Evolutionary conservation across 768 basidiomycete genomes (phyloP), one percentile per base, ranked within the genome.

Genomic region (Termitomyces sp.): DNA sequence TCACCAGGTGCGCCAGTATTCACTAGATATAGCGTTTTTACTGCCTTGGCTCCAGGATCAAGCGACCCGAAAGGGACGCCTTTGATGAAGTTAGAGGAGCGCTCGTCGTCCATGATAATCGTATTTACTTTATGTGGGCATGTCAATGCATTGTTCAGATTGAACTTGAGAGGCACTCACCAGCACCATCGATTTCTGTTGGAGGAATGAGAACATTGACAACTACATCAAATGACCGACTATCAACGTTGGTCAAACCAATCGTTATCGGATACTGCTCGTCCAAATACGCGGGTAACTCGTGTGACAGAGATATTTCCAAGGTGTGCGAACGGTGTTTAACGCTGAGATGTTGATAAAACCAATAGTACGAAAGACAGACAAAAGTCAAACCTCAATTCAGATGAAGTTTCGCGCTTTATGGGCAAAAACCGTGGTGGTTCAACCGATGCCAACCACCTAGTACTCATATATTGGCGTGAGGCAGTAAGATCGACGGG

Each of bases 161-260:
- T 19, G n/a, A 14, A 16, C 7, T 41, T 25, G 21, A 30, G n/a
- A 50, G 19, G 61, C 3, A 66, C 84, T 17, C 52, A 90, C 91
- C 77, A 21, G 87, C 80, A 57, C 83, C 80, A 59, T 91, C 91
- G 49, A 84, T 76, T 61, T 90, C 89, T 2, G 82, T 79, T 1
- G 94, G 94, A 53, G 92, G 91, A 34, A 98, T 70, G 55, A 96
- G 74, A 5, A 90, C 79, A 54, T 94, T 89, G 10, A 93, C 73
- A 5, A 78, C 72, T 12, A 91, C 71, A 16, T 89, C 83, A 11
- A 98, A 69, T 25, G 84, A 78, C 19, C 83, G 76, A 45, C 82
- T 80, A 66, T 97, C 94, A 5, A 72, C 64, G 65, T 94, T 97
- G 4, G 72, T 80, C 14, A 96, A 76, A 45, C 82, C 76, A 41